Evolutionary conservation across 2,329 filamentous ascomycete species (phyloP).

Genomic region (Helotiales sp.): DNA sequence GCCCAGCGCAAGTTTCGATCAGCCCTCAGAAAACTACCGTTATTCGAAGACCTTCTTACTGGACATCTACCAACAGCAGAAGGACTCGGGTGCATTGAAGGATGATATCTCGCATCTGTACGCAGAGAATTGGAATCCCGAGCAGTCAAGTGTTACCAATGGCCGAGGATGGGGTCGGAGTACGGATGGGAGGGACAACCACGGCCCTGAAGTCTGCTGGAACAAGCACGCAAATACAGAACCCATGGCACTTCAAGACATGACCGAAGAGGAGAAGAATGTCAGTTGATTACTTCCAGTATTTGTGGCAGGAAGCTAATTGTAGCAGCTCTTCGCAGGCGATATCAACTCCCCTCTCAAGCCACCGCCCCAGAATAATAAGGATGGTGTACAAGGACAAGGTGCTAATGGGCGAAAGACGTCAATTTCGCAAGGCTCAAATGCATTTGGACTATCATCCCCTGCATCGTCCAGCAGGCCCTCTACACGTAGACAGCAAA

Average conservation of each 20-base stretch:
- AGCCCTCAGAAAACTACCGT: constrained; percentile 37
- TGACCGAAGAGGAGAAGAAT: constrained; percentile 63
- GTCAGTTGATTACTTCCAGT: constrained; percentile 41
- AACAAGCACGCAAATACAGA: constrained; percentile 68
- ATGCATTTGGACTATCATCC: constrained; percentile 69
- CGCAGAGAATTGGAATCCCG: constrained; percentile 77
- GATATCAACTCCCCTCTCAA: constrained; percentile 96
- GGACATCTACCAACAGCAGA: constrained; percentile 65
- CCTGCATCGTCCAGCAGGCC: constrained; percentile 69
- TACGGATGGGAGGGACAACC: constrained; percentile 71
- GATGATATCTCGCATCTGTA: constrained; percentile 68
- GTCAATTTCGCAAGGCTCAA: constrained; percentile 69
- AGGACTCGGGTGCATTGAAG: constrained; percentile 47
- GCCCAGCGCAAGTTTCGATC: constrained; percentile 37
- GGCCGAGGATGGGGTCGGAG: constrained; percentile 72
- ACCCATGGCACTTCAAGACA: constrained; percentile 71
- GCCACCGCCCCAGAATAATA: constrained; percentile 68
- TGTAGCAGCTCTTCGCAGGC: constrained; percentile 68
- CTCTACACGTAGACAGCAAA: constrained; percentile 79
- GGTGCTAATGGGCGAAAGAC: constrained; percentile 72
- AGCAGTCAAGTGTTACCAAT: constrained; percentile 62
- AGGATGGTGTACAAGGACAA: constrained; percentile 57
- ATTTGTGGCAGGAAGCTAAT: constrained; percentile 21
- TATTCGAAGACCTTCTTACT: constrained; percentile 60
- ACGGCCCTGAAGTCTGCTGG: constrained; percentile 93